phyloP scores from a whole-genome alignment of 805 yeast species.

The Wickerhamomyces mucosus region DNA sequence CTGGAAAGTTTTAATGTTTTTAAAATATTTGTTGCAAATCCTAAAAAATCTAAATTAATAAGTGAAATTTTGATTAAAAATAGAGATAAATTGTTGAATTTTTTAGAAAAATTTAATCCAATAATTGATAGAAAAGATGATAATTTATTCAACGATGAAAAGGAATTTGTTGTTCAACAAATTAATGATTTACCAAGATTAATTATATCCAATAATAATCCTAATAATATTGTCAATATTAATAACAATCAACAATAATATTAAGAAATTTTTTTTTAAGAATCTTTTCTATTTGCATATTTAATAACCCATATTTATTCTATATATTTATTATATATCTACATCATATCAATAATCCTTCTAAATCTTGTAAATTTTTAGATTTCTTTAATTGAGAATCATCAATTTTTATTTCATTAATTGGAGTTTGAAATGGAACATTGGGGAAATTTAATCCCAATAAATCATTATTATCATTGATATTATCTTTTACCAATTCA shows the following conservation, averaged over 20 bases:
- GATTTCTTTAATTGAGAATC: constrained; percentile 1
- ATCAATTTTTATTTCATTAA: background rate
- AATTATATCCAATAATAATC: constrained; percentile 7
- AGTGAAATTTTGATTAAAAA: constrained; percentile 78
- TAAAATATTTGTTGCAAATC: constrained; percentile 94
- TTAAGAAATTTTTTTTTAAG: too few species aligned
- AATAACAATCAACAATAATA: too few species aligned
- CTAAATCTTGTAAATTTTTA: constrained; percentile 7
- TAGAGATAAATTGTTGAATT: constrained; percentile 62
- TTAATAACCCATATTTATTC: too few species aligned
- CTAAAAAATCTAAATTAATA: constrained; percentile 73
- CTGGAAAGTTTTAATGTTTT: constrained; percentile 88
- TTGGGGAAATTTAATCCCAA: constrained; percentile 2
- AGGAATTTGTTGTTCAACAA: constrained; percentile 67
- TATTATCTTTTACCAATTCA: background rate
- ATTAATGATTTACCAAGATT: constrained; percentile 65
- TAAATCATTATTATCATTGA: background rate
- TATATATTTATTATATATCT: too few species aligned
- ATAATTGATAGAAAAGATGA: constrained; percentile 47
- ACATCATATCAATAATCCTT: constrained; percentile 12
- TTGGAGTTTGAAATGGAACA: constrained; percentile 1
- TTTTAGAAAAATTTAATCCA: constrained; percentile 56
- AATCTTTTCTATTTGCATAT: too few species aligned
- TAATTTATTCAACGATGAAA: constrained; percentile 63
- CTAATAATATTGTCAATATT: too few species aligned